Evolutionary conservation across 257 asterid species (phyloP).

Genomic region (Nemophila menziesii): DNA sequence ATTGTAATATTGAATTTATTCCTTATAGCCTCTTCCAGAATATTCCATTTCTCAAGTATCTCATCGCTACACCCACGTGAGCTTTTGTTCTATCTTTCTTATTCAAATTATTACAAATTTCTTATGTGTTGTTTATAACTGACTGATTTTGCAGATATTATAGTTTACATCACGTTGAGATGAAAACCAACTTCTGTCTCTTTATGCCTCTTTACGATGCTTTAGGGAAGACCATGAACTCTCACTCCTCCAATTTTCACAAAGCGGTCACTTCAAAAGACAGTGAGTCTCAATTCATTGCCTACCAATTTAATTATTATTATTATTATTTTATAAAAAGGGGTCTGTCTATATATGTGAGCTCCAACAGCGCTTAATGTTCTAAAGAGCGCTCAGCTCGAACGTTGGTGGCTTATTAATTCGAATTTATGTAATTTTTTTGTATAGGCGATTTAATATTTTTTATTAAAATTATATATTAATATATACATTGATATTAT

Average conservation of each 20-base stretch:
- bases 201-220: slow-evolving; percentile 78
- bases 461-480: too few species aligned
- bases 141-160: slow-evolving; percentile 52
- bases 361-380: too few species aligned
- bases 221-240: slow-evolving; percentile 54
- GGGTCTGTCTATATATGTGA: too few species aligned
- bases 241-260: slow-evolving; percentile 55
- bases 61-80: slow-evolving; percentile 76
- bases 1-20: slow-evolving; percentile 63
- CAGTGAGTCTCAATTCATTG: slow-evolving; percentile 34
- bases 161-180: slow-evolving; percentile 59
- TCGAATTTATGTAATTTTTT: too few species aligned
- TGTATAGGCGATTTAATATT: too few species aligned
- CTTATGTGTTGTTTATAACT: background rate
- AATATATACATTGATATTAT: too few species aligned
- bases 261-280: slow-evolving; percentile 43
- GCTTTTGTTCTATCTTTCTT: slow-evolving; percentile 10
- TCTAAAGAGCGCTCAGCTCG: too few species aligned
- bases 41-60: slow-evolving; percentile 47
- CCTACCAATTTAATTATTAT: background rate
- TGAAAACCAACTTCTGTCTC: slow-evolving; percentile 72
- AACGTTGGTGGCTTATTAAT: too few species aligned
- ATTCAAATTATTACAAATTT: background rate
- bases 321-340: too few species aligned
- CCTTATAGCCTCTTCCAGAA: slow-evolving; percentile 36